Percentiles rank a stretch among this genome's conserved stretches.
Conservation (phyloP, 2,329 filamentous ascomycete species). For the Nannizzia gypsea region DNA sequence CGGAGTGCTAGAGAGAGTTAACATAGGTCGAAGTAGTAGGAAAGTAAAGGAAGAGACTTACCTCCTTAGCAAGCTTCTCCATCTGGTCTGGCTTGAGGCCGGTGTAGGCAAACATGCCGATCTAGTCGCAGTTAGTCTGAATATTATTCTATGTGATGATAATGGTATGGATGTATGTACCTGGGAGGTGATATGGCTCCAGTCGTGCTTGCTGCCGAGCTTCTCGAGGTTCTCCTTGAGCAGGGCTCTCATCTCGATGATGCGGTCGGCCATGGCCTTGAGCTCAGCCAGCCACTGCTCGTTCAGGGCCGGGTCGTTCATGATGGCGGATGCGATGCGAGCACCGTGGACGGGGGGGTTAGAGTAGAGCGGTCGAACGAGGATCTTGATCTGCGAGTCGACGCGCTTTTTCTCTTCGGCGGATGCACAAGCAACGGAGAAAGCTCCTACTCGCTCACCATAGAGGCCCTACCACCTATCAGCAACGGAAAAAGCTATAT, state of each 20-base stretch:
- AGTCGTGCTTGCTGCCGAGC: conserved; percentile 91
- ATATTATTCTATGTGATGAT: no score
- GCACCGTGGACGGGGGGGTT: conserved; percentile 96
- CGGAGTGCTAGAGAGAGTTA: conserved; percentile 53
- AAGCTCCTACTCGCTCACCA: conserved; percentile 93
- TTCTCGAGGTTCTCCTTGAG: conserved; percentile 92
- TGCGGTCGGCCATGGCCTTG: conserved; percentile 97
- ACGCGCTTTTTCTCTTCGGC: conserved; percentile 89
- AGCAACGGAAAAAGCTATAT: no score
- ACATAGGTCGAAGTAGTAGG: neutral
- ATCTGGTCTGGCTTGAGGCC: conserved; percentile 85
- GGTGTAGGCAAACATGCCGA: conserved; percentile 99
- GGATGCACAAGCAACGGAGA: conserved; percentile 78
- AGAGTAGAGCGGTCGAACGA: conserved; percentile 93
- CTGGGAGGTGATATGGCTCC: conserved; percentile 95
- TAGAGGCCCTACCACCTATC: conserved; percentile 62
- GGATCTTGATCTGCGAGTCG: conserved; percentile 96
- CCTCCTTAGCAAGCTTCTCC: conserved; percentile 78
- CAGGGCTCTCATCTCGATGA: conserved; percentile 93
- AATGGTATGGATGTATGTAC: conserved; percentile 20
- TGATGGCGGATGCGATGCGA: conserved; percentile 81
- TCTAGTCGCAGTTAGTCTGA: conserved; percentile 35
- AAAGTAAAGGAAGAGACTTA: conserved; percentile 23
- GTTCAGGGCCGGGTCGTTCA: conserved; percentile 75
- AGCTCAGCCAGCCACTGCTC: conserved; percentile 92